These are phyloP conservation scores for Saitozyma sp. DNA, from an alignment of 768 basidiomycete genomes.

Conservation along the genomic window DNA sequence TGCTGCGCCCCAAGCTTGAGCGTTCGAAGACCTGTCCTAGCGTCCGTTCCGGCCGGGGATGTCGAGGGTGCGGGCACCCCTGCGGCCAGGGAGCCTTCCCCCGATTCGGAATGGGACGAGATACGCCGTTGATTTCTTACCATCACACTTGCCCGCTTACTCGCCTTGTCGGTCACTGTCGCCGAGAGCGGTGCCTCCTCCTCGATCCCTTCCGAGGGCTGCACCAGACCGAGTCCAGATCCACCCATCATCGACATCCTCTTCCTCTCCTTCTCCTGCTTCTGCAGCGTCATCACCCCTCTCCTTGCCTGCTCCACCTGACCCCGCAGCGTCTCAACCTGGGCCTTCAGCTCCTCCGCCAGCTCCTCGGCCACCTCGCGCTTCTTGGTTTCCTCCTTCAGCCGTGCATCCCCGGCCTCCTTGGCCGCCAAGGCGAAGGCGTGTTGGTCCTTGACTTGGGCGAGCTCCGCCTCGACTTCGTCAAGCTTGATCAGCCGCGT, in stretches of 20 bases:
- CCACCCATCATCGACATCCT: slow-evolving; percentile 22
- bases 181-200: background rate
- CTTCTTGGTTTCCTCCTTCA: slow-evolving; percentile 40
- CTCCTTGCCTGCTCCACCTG: slow-evolving; percentile 48
- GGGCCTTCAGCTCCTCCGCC: slow-evolving; percentile 40
- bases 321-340: slow-evolving; percentile 40
- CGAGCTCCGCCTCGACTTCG: slow-evolving; percentile 29
- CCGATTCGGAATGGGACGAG: slow-evolving; percentile 37
- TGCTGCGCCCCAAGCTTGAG: background rate
- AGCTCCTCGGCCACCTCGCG: slow-evolving; percentile 49
- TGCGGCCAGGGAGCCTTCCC: background rate
- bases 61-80: background rate
- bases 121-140: slow-evolving; percentile 25
- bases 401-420: slow-evolving; percentile 44
- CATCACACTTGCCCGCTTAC: slow-evolving; percentile 36
- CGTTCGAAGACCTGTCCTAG: background rate
- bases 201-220: slow-evolving; percentile 9
- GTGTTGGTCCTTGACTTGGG: slow-evolving; percentile 35
- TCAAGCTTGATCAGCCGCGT: slow-evolving; percentile 22
- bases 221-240: background rate
- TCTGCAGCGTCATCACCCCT: slow-evolving; percentile 45
- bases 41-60: background rate
- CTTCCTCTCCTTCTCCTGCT: slow-evolving; percentile 47
- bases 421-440: slow-evolving; percentile 46
- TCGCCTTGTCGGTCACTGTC: slow-evolving; percentile 16